Percentiles rank a stretch among this genome's conserved stretches.
Evolutionary conservation across 2,329 filamentous ascomycete genomes (phyloP).

Genomic region (Claviceps arundinis): DNA sequence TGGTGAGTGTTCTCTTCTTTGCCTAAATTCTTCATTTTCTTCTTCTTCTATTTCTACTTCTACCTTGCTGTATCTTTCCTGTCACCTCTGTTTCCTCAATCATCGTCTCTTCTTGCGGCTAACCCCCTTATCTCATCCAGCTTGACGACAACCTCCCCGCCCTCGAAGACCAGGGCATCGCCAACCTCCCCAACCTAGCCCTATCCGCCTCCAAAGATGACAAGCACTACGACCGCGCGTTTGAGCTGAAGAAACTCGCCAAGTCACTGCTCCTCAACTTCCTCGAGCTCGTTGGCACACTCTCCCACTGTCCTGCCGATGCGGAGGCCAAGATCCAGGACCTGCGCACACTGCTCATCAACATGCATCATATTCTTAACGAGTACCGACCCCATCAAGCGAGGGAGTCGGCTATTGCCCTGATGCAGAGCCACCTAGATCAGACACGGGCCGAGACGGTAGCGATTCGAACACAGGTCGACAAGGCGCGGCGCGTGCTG

Average conservation of each 20-base stretch:
- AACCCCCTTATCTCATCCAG: conserved; percentile 16
- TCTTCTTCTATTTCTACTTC: not conserved
- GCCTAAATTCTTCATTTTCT: not conserved
- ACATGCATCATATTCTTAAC: conserved; percentile 87
- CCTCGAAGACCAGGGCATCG: conserved; percentile 57
- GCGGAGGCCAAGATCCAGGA: conserved; percentile 63
- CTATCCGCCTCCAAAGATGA: conserved; percentile 30
- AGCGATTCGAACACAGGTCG: conserved; percentile 50
- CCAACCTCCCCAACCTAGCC: conserved; percentile 42
- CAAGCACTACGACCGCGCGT: conserved; percentile 47
- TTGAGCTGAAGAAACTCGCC: conserved; percentile 62
- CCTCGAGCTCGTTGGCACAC: conserved; percentile 59
- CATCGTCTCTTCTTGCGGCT: too few relatives aligned
- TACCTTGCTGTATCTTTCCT: not conserved
- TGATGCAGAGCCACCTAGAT: conserved; percentile 78
- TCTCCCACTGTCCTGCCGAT: conserved; percentile 22
- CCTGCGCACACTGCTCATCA: conserved; percentile 70
- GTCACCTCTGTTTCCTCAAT: too few relatives aligned
- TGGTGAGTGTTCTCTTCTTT: conserved; percentile 19
- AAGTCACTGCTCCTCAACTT: conserved; percentile 84
- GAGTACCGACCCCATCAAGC: conserved; percentile 91
- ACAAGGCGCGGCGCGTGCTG: conserved; percentile 61
- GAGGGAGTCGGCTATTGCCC: conserved; percentile 68
- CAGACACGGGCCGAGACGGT: conserved; percentile 60
- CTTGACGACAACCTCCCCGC: conserved; percentile 49